Conservation (phyloP, 2,329 filamentous ascomycete genomes). For the Cladorrhinum sp. region DNA sequence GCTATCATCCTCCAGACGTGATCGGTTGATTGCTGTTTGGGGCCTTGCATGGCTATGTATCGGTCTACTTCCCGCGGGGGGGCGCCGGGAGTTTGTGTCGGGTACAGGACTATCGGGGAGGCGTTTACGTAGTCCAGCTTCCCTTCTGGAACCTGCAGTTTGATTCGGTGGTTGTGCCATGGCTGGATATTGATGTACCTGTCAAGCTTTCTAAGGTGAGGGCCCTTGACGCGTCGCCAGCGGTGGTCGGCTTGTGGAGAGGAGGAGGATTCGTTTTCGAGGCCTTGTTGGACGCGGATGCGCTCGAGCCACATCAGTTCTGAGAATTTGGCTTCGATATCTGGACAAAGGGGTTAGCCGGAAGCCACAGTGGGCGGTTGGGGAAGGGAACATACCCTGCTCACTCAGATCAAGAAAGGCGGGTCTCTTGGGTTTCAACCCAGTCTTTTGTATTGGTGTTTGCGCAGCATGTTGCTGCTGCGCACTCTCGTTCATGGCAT, state of each 20-base stretch:
- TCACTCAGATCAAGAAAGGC: slow-evolving; percentile 50
- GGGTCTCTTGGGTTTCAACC: slow-evolving; percentile 33
- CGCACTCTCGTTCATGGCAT: not conserved
- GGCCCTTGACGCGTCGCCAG: slow-evolving; percentile 53
- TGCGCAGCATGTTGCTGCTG: not conserved
- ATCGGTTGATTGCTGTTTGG: slow-evolving; percentile 69
- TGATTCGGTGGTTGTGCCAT: slow-evolving; percentile 82
- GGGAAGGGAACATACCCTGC: slow-evolving; percentile 41
- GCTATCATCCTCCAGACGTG: slow-evolving; percentile 97
- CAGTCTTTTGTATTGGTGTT: not conserved
- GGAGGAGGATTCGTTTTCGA: slow-evolving; percentile 22
- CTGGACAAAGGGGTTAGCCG: slow-evolving; percentile 31
- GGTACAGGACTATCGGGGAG: slow-evolving; percentile 61
- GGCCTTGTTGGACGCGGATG: slow-evolving; percentile 41
- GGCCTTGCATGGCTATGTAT: slow-evolving; percentile 94
- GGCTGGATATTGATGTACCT: slow-evolving; percentile 88
- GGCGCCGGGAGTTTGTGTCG: slow-evolving; percentile 34
- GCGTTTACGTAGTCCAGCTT: slow-evolving; percentile 80
- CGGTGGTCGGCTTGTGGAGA: slow-evolving; percentile 38
- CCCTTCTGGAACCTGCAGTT: slow-evolving; percentile 71
- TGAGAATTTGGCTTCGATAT: slow-evolving; percentile 49
- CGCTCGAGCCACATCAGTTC: slow-evolving; percentile 55
- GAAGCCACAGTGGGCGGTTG: not conserved
- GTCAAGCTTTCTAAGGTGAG: slow-evolving; percentile 63
- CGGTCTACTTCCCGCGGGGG: slow-evolving; percentile 40